Percentiles rank a stretch among this genome's conserved stretches.
These are phyloP conservation scores for Cenchrus fungigraminus DNA, from an alignment of 176 grass and related monocot species.

Conservation along the genomic window DNA sequence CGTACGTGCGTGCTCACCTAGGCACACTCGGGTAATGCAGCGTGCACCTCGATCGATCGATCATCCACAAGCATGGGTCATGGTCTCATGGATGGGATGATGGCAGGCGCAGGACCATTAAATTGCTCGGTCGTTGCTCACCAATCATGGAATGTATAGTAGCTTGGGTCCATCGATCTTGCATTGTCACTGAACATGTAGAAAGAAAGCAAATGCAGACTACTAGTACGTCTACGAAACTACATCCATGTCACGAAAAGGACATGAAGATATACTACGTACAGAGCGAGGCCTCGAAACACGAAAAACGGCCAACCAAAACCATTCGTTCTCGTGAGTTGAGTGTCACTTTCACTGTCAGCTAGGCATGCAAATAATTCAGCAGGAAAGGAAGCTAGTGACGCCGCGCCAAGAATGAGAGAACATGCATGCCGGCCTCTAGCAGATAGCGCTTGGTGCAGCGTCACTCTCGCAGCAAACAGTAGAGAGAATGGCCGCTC, in stretches of 20 bases:
- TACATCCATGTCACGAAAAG: not conserved
- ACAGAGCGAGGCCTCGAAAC: not conserved
- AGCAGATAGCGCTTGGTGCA: slow-evolving; percentile 21
- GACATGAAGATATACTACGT: not conserved
- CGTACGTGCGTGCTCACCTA: too few relatives aligned
- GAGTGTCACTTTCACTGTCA: not conserved
- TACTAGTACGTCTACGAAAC: not conserved
- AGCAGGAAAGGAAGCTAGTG: not conserved
- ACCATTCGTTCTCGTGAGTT: not conserved
- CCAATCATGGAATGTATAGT: not conserved
- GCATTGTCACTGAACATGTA: slow-evolving; percentile 21
- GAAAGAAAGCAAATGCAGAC: slow-evolving; percentile 28
- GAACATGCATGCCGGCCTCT: slow-evolving; percentile 24
- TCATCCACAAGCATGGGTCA: too few relatives aligned
- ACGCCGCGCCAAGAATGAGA: not conserved
- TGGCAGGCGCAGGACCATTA: not conserved
- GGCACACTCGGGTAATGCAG: too few relatives aligned
- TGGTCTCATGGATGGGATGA: not conserved
- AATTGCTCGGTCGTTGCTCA: not conserved
- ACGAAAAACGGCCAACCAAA: slow-evolving; percentile 27
- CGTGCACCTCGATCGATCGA: too few relatives aligned
- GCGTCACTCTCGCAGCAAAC: slow-evolving; percentile 41
- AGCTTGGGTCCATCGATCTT: not conserved
- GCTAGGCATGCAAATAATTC: not conserved
- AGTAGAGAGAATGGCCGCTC: not conserved